A percentile compares a stretch with the other conserved stretches of the same genome.
phyloP scores from a whole-genome alignment of 2,329 filamentous ascomycete genomes.

The Thermoascus crustaceus region DNA sequence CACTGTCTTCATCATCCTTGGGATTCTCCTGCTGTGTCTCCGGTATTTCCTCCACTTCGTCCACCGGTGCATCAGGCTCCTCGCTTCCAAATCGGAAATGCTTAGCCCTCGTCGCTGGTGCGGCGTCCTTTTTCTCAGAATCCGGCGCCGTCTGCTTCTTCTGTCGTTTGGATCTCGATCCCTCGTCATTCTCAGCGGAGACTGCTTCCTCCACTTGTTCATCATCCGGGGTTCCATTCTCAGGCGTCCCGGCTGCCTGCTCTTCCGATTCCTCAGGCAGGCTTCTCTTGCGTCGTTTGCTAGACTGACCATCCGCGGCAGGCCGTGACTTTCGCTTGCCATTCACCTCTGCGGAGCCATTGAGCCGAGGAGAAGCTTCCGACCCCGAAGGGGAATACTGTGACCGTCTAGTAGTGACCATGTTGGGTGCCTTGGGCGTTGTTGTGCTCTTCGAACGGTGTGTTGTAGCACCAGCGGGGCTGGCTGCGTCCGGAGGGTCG shows the following conservation, averaged over 20 bases:
- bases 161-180: too few species aligned
- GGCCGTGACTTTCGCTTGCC: conserved; percentile 28
- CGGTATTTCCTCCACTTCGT: conserved; percentile 13
- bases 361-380: conserved; percentile 9
- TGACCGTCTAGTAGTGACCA: conserved; percentile 28
- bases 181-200: too few species aligned
- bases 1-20: conserved; percentile 20
- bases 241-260: too few species aligned
- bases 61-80: conserved; percentile 23
- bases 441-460: conserved; percentile 6
- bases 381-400: conserved; percentile 13
- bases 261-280: conserved; percentile 1
- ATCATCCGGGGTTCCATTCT: conserved; percentile 11
- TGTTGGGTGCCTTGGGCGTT: conserved; percentile 16
- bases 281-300: conserved; percentile 27
- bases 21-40: conserved; percentile 12
- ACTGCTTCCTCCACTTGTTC: conserved; percentile 11
- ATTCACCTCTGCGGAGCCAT: conserved; percentile 11
- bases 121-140: neutral
- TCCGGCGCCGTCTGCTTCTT: too few species aligned
- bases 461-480: conserved; percentile 8
- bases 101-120: conserved; percentile 12
- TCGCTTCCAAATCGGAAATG: conserved; percentile 37
- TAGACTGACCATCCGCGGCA: conserved; percentile 17
- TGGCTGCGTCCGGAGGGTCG: conserved; percentile 3